Conservation (phyloP, 2,329 filamentous ascomycete genomes). For the Alternaria arbusti region DNA sequence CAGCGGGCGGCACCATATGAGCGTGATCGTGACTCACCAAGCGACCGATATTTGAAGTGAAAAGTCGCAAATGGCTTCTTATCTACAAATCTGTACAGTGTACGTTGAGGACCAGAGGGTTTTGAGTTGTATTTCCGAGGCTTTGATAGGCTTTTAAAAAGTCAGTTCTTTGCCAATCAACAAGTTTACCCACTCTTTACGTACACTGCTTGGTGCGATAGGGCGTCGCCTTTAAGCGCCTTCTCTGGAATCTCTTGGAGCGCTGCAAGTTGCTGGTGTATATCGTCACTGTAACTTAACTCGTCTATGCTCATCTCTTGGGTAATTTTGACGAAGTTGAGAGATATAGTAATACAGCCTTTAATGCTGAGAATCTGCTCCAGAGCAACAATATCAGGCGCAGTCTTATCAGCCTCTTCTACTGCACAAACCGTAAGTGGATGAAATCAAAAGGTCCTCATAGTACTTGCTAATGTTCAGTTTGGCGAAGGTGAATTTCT, state of each 20-base stretch:
- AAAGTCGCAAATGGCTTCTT: constrained; percentile 7
- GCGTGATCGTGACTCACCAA: neutral
- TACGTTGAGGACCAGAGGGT: too few relatives aligned
- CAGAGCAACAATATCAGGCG: neutral
- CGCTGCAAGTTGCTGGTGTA: neutral
- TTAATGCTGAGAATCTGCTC: neutral
- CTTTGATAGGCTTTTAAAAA: neutral
- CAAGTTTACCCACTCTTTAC: neutral
- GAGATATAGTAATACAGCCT: neutral
- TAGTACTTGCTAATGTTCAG: constrained; percentile 12
- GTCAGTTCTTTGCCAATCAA: neutral
- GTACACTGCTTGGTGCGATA: constrained; percentile 15
- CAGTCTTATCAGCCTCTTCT: neutral
- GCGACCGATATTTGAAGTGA: constrained; percentile 16
- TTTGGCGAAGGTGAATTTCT: constrained; percentile 8
- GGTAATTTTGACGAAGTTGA: neutral
- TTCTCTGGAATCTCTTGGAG: constrained; percentile 10
- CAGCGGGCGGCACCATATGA: neutral
- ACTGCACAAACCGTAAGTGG: neutral
- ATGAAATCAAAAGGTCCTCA: too few relatives aligned
- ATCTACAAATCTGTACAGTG: too few relatives aligned
- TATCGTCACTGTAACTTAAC: neutral
- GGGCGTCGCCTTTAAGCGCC: constrained; percentile 14
- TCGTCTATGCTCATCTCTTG: neutral
- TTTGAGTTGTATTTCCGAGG: neutral